These are phyloP conservation scores for Leishmania turanica DNA, from an alignment of 208 protist genomes.

Conservation along the genomic window DNA sequence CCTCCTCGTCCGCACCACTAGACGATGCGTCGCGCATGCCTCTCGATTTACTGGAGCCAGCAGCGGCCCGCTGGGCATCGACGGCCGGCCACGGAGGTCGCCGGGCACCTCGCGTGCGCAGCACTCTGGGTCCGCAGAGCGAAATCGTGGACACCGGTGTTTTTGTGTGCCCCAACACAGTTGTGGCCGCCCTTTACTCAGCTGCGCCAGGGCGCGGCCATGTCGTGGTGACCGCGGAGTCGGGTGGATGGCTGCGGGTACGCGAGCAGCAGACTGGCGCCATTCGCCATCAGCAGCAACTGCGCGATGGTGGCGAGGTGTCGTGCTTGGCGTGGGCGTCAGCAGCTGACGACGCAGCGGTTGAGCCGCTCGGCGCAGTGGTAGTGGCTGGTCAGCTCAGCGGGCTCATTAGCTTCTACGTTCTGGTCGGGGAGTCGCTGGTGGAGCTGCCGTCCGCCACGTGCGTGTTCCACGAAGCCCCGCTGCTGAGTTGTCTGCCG, in stretches of 20 bases:
- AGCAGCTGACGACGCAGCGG: not conserved
- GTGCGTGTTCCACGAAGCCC: slow-evolving; percentile 35
- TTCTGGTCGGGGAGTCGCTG: slow-evolving; percentile 31
- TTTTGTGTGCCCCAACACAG: slow-evolving; percentile 47
- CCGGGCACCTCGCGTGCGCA: slow-evolving; percentile 22
- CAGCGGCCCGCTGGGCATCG: slow-evolving; percentile 24
- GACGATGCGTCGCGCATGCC: slow-evolving; percentile 22
- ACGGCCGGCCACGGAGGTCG: slow-evolving; percentile 14
- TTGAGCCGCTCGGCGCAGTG: not conserved
- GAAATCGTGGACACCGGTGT: slow-evolving; percentile 39
- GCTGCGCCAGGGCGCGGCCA: slow-evolving; percentile 4
- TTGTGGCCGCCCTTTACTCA: slow-evolving; percentile 39
- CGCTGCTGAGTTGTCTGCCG: slow-evolving; percentile 27
- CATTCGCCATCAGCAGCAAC: slow-evolving; percentile 47
- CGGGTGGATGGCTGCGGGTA: slow-evolving; percentile 54
- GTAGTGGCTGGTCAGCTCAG: slow-evolving; percentile 36
- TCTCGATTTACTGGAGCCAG: slow-evolving; percentile 28
- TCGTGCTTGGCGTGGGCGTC: slow-evolving; percentile 33
- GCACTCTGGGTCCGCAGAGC: slow-evolving; percentile 27
- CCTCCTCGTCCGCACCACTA: not conserved
- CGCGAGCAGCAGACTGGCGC: slow-evolving; percentile 42
- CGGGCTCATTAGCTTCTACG: slow-evolving; percentile 35
- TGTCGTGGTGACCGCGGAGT: slow-evolving; percentile 42
- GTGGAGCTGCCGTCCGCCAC: slow-evolving; percentile 28
- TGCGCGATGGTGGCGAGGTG: slow-evolving; percentile 36